Evolutionary conservation across 139 green algal genomes (phyloP), one percentile per base, ranked within the genome.

Genomic region (Chlamydomonas sp.): DNA sequence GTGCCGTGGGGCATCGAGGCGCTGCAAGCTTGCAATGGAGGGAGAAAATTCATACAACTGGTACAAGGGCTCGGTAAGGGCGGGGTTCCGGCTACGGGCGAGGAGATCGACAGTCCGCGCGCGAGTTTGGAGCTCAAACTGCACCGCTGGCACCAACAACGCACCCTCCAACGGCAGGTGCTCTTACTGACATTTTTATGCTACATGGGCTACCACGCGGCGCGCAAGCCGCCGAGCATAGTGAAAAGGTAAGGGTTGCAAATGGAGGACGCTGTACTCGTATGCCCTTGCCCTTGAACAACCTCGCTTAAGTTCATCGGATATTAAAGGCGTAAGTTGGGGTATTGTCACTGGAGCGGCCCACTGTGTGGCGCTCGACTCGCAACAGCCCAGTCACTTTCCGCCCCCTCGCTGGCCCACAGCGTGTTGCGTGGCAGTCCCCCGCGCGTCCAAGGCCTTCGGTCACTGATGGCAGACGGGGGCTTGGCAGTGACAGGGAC

Each of bases 171-270:
- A 18, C 16, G 4, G 16, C 86, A 97, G 87, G 97, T 97, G n/a
- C 93, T 99, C 1, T 63, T 95, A 0, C 77, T 99, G 2, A 99
- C 97, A 0, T 99, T 99, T 90, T 66, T 98, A 10, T 95, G 93
- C 77, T 99, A 99, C 90, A 90, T 92, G 17, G 90, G 93, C n/a
- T 99, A 97, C 83, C 97, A 99, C 90, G 96, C 96, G 60, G 95
- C 95, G 0, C 93, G 97, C 17, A 99, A 99, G 85, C 96, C 97
- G 0, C 95, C 96, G 12, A 97, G 91, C 89, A 97, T 99, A 63
- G 97, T 99, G 3, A 99, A 99, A 68, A 94, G 92, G 93, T 95
- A 68, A 3, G 83, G 31, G 1, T 17, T 4, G 2, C 3, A n/a
- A n/a, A n/a, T n/a, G n/a, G n/a, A n/a, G n/a, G n/a, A n/a, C 9